Base-by-base conservation (phyloP, 2,329 filamentous ascomycete genomes). In the Atkinsonella texensis region DNA sequence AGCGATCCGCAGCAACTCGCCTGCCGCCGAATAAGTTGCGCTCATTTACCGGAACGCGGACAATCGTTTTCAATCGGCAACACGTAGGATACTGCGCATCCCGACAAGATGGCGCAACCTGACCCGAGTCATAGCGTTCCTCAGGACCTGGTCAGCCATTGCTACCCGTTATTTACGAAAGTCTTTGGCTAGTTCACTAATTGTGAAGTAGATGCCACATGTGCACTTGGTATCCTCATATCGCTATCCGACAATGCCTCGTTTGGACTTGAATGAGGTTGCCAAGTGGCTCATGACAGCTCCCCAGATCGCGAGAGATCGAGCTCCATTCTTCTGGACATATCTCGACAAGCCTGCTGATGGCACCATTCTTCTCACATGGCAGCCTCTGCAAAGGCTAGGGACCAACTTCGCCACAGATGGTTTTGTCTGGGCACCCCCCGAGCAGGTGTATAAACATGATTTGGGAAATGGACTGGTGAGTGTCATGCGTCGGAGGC, bases 281-380 rank as follows among this genome's bases (percentile, higher is more conserved):
- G 84, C 89, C 55, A 84, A 87, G 62, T 91, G 88, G 76, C 79
- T 97, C 54, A 76, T 90, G 63, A 81, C 83, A 61, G 90, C 89
- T 40, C 88, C 90, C 9, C 85, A 87, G 63, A 85, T 95, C 55
- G 85, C 90, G 59, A 87, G 88, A 67, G 85, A 94, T 63, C 76
- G 83, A 57, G 84, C 89, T 47, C 81, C 91, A 2, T 90, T 98
- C 76, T 87, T 85, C 69, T 98, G 91, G 91, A 90, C 86, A 45
- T 95, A 91, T 66, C 80, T 97, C 52, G 83, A 93, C 60, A 79
- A 82, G 50, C 91, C 91, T 11, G 77, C 77, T 49, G 88, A 95
- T 68, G 89, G 89, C 52, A 85, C 84, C 9, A 79, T 95, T 44
- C 80, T 93, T 64, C 75, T 97, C 56, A 85, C 86, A 49, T 97